Evolutionary conservation across 179 eudicot genomes (phyloP).

Genomic region (Beta corolliflora): DNA sequence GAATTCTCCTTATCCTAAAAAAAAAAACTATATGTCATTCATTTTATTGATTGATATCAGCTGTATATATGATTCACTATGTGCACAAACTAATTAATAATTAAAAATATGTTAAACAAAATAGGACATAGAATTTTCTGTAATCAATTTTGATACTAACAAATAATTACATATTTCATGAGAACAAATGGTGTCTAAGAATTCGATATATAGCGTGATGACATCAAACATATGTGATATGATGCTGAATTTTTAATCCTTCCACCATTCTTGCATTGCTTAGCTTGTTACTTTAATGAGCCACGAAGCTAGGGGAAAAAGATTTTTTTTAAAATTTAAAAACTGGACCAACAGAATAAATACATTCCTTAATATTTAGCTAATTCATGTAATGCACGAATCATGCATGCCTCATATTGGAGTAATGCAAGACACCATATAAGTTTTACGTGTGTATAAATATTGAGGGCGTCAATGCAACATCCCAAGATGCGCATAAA

Average conservation of each 20-base stretch:
- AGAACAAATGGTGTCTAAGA: too few species aligned
- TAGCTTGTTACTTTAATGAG: conserved; percentile 15
- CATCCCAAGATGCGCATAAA: too few species aligned
- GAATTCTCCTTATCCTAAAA: too few species aligned
- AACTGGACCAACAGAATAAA: not conserved
- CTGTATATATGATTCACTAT: too few species aligned
- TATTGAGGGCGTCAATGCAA: not conserved
- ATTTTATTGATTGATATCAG: too few species aligned
- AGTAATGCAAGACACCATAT: not conserved
- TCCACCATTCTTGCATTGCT: conserved; percentile 18
- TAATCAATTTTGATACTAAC: too few species aligned
- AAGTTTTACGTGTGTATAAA: not conserved
- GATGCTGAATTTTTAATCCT: not conserved
- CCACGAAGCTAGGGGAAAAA: conserved; percentile 3
- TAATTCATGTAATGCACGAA: conserved; percentile 4
- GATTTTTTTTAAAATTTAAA: not conserved
- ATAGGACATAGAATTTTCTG: too few species aligned
- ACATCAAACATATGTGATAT: not conserved
- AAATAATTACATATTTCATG: too few species aligned
- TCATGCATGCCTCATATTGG: conserved; percentile 7
- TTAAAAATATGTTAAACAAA: too few species aligned
- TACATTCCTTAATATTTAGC: not conserved
- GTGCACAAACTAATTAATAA: too few species aligned
- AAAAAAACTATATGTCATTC: too few species aligned
- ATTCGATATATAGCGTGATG: too few species aligned